Conservation (phyloP, 1,139 yeast genomes). For the Zygosaccharomyces sapae region DNA sequence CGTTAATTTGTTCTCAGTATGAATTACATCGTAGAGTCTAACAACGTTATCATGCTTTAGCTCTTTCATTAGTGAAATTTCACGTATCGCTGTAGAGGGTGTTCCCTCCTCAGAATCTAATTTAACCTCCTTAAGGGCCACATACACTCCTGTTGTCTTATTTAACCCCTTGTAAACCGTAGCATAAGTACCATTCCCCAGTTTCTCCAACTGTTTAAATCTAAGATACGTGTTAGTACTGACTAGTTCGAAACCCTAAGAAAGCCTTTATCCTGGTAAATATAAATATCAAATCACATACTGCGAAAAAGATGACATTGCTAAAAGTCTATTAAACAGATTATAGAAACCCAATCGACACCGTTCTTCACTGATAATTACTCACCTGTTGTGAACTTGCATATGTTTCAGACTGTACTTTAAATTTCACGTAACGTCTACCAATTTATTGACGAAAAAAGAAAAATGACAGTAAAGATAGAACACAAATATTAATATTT, state of each 20-base stretch:
- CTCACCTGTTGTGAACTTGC: neutral
- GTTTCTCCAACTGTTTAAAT: conserved; percentile 62
- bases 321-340: neutral
- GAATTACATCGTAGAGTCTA: conserved; percentile 89
- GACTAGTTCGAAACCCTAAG: neutral
- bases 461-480: conserved; percentile 4
- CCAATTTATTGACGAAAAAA: conserved; percentile 4
- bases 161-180: conserved; percentile 96
- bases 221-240: conserved; percentile 13
- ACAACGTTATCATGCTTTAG: conserved; percentile 92
- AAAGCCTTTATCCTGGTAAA: neutral
- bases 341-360: neutral
- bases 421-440: conserved; percentile 5
- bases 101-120: conserved; percentile 97
- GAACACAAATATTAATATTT: neutral
- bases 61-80: conserved; percentile 94
- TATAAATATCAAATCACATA: conserved; percentile 13
- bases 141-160: conserved; percentile 85
- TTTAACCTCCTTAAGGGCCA: conserved; percentile 90
- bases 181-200: conserved; percentile 98
- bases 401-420: conserved; percentile 2
- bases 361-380: neutral
- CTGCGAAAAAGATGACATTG: conserved; percentile 29
- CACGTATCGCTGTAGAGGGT: conserved; percentile 96
- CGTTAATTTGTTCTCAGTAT: conserved; percentile 91